Evolutionary conservation across 495 filamentous ascomycete species (phyloP).

Genomic region (Penicillium herquei): DNA sequence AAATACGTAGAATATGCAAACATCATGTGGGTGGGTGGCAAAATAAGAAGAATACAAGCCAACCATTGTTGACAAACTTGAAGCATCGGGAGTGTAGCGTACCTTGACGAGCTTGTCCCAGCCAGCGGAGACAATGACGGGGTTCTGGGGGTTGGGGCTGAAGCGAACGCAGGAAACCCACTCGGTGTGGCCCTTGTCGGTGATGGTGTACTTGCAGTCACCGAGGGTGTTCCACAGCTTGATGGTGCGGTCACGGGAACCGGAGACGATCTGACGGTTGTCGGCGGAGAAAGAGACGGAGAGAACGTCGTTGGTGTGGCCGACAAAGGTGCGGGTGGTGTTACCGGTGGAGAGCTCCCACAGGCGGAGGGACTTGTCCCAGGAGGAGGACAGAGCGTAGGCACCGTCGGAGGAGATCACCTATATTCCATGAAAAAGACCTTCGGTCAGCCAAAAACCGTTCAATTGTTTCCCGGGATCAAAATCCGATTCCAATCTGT

Average conservation of each 20-base stretch:
- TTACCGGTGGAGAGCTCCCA: constrained; percentile 97
- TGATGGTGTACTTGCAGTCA: constrained; percentile 99
- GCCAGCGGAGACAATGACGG: constrained; percentile 96
- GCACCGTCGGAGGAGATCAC: constrained; percentile 99
- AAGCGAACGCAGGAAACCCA: constrained; percentile 99
- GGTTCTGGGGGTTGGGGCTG: constrained; percentile 99
- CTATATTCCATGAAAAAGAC: constrained; percentile 48
- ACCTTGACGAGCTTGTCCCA: constrained; percentile 99
- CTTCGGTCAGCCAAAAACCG: constrained; percentile 36
- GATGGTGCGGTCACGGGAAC: constrained; percentile 96
- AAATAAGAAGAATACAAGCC: constrained; percentile 1
- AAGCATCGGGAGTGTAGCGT: constrained; percentile 39
- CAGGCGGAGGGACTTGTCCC: constrained; percentile 99
- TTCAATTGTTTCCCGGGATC: constrained; percentile 1
- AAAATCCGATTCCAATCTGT: constrained; percentile 12
- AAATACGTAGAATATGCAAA: constrained; percentile 98
- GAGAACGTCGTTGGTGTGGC: constrained; percentile 98
- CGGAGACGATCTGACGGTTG: constrained; percentile 99
- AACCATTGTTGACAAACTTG: constrained; percentile 1
- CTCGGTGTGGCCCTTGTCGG: constrained; percentile 99
- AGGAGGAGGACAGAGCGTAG: constrained; percentile 97
- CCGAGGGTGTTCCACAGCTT: constrained; percentile 99
- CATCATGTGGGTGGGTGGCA: constrained; percentile 70
- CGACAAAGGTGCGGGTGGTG: constrained; percentile 97
- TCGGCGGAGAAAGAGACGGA: constrained; percentile 99